Base-by-base conservation (phyloP, 148 eudicot genomes). In the Nepenthes mirabilis region DNA sequence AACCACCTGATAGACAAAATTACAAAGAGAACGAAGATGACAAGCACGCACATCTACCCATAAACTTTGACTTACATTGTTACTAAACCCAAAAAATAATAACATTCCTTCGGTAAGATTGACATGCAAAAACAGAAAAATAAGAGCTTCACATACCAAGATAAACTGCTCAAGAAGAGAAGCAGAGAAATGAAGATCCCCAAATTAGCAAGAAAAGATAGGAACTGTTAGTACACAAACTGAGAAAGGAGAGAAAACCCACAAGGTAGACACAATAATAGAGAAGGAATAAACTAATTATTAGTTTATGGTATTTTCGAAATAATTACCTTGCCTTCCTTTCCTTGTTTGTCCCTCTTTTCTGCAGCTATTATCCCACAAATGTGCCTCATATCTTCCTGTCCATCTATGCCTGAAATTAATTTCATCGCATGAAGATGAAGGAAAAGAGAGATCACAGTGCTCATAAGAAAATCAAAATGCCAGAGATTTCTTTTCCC, bases 331-430 rank as follows among this genome's bases (percentile, higher is more conserved):
- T 88, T 88, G 96, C 52, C 91, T 79, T 67, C 96, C 96, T 79
- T 88, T 88, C 66, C 96, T 78, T 1, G 96, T 88, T 65, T 88
- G 91, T 33, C 96, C 96, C 67, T 88, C 96, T 62, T 85, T 88
- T 59, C 86, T 80, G 72, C 96, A 78, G 64, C 88, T 85, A 60
- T 82, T 88, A 58, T 88, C 96, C 96, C 96, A 88, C 61, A 88
- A 74, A 75, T 88, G 96, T 52, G 96, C 96, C 65, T 88, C 95
- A 43, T 84, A 88, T 74, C 95, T 80, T 52, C 95, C 95, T 0
- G 95, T 87, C 95, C 95, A 88, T 61, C 95, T 75, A 71, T 88
- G 96, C 72, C 95, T 86, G 36, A 34, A 57, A 40, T 43, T 36
- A 56, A 63, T 43, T 45, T 34, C 8, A 58, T 13, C 43, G 32